Base-by-base conservation (phyloP, 2,329 filamentous ascomycete species). In the Diaporthe caulivora region DNA sequence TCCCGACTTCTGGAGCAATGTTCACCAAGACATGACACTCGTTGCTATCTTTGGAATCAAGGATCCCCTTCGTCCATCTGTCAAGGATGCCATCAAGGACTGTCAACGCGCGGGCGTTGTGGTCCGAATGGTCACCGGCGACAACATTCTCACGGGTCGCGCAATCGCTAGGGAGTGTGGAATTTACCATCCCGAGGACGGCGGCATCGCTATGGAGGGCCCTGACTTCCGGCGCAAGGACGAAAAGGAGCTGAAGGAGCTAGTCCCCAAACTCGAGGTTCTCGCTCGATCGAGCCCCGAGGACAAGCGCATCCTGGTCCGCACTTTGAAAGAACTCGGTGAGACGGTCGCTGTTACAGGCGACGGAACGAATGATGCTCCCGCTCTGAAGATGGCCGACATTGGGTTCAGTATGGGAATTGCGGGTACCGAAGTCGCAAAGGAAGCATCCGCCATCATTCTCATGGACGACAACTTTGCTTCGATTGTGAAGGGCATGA, bases 81-180 rank as follows among this genome's bases (percentile, higher is more conserved):
- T 94, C 29, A 86, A 90, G 18, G 87, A 90, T 62, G 92, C 93
- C 57, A 93, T 95, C 71, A 84, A 86, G 73, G 89, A 90, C 78
- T 94, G 92, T 75, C 89, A 92, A 76, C 86, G 86, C 34, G 93
- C 93, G 24, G 92, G 92, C 71, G 92, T 95, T 21, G 86, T 90
- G 71, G 92, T 94, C 62, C 92, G 92, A 77, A 94, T 94, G 92
- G 92, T 94, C 65, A 94, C 92, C 31, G 92, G 91, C 77, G 90
- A 92, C 81, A 93, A 93, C 76, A 82, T 92, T 75, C 84, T 88
- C 31, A 93, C 91, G 29, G 91, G 91, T 18, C 88, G 87, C 62
- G 90, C 91, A 4, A 92, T 93, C 76, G 91, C 91, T 18, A 83
- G 82, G 13, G 89, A 92, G 71, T 92, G 90, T 78, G 91, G 88